Percentiles rank a stretch among this genome's conserved stretches.
phyloP scores from a whole-genome alignment of 768 basidiomycete species.

The Pilatotrama ljubarskyi region DNA sequence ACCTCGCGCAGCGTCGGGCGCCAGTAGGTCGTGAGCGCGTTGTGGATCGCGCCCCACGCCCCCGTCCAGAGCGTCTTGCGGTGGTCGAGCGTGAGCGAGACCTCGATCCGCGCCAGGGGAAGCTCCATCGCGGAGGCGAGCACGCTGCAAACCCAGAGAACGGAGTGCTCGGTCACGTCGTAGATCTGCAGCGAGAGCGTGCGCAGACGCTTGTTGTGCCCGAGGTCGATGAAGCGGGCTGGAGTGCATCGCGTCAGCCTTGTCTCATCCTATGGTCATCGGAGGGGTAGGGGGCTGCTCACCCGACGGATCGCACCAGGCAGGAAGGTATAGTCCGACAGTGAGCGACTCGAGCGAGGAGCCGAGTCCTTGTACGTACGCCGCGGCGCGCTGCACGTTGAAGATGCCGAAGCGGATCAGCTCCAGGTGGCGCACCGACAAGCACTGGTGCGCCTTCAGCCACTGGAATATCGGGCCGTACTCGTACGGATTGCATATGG shows the following conservation, averaged over 20 bases:
- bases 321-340: not conserved
- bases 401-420: not conserved
- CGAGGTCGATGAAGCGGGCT: not conserved
- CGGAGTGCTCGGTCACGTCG: not conserved
- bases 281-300: not conserved
- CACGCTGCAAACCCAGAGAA: not conserved
- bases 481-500: conserved; percentile 7
- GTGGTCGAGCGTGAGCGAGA: conserved; percentile 8
- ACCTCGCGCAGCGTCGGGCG: conserved; percentile 1
- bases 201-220: not conserved
- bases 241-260: not conserved
- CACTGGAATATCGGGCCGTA: conserved; percentile 2
- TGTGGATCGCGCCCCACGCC: not conserved
- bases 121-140: not conserved
- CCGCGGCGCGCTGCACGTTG: not conserved
- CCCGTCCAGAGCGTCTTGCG: not conserved
- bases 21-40: conserved; percentile 2
- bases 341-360: not conserved
- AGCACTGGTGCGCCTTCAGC: not conserved
- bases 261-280: too few relatives aligned
- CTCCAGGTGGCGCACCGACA: not conserved
- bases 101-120: conserved; percentile 1
- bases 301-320: not conserved
- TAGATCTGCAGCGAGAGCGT: conserved; percentile 3
- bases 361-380: not conserved